phyloP scores from a whole-genome alignment of 768 basidiomycete genomes.

The Leccinellum rugosiceps region DNA sequence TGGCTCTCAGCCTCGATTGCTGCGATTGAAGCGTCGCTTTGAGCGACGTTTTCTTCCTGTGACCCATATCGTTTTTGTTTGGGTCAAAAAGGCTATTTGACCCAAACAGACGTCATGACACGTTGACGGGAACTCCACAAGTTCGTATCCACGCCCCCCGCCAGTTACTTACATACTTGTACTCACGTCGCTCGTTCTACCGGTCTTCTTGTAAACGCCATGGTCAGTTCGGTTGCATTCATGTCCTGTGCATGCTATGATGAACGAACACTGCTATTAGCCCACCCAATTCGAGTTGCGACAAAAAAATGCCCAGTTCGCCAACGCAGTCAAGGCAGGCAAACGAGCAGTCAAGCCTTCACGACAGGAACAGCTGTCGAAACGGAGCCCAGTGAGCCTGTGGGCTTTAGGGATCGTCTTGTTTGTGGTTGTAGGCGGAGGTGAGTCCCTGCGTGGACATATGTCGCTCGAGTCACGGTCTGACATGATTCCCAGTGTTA shows the following conservation, averaged over 20 bases:
- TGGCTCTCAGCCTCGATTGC: conserved; percentile 60
- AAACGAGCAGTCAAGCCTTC: conserved; percentile 75
- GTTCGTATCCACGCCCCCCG: too few relatives aligned
- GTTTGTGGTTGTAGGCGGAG: conserved; percentile 80
- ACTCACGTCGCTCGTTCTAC: conserved; percentile 30
- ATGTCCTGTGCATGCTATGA: not conserved
- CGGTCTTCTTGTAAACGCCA: conserved; percentile 7
- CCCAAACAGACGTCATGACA: conserved; percentile 27
- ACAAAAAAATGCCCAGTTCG: conserved; percentile 78
- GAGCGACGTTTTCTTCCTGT: conserved; percentile 54
- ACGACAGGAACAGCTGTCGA: conserved; percentile 64
- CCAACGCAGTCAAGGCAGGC: conserved; percentile 64
- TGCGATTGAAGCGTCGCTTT: conserved; percentile 69
- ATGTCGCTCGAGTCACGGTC: not conserved
- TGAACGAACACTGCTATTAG: conserved; percentile 32
- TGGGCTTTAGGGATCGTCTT: conserved; percentile 73
- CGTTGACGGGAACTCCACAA: conserved; percentile 6
- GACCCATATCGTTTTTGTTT: conserved; percentile 36
- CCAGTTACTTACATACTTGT: too few relatives aligned
- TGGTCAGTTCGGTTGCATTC: conserved; percentile 29
- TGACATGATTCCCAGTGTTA: conserved; percentile 45
- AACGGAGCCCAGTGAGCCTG: conserved; percentile 70
- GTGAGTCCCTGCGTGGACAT: conserved; percentile 39
- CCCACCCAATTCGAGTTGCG: conserved; percentile 83
- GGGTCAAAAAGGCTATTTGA: conserved; percentile 22